Evolutionary conservation across 495 filamentous ascomycete species (phyloP), one percentile per base, ranked within the genome.

Genomic region (Podospora fimiseda): DNA sequence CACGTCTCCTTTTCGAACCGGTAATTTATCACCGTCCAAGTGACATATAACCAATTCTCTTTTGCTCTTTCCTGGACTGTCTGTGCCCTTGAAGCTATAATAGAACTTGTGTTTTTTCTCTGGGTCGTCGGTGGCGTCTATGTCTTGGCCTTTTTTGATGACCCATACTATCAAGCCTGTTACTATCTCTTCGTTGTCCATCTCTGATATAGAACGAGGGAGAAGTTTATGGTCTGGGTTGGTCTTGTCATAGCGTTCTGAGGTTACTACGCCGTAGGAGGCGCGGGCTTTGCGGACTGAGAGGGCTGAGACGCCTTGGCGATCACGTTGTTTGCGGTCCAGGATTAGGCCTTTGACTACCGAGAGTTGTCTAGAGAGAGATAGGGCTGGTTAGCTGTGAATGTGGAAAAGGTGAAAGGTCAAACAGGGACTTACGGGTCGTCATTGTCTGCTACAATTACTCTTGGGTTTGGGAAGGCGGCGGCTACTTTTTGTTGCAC

Each of bases 21-120:
- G 19, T 44, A 44, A 20, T 44, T 21, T 44, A 13, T 23, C 14
- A 22, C 6, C 0, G 19, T 22, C 42, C 14, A 9, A 8, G 18
- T 44, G 42, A 21, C 42, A 44, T 44, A 44, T 44, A 5, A 44
- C 42, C 14, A 44, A 20, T 20, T 44, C 42, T 3, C 42, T 44
- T 22, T 19, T 44, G 16, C 18, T 21, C 9, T 18, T 19, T 2
- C 39, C 39, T 8, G 39, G 39, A 16, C 20, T 15, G 2, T 42
- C 9, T 8, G 15, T 15, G n/a, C 11, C 14, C 15, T 42, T 42
- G 39, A 42, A 42, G 39, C n/a, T n/a, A n/a, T n/a, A n/a, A n/a
- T n/a, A n/a, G n/a, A n/a, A n/a, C n/a, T n/a, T n/a, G n/a, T n/a
- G n/a, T n/a, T n/a, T n/a, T n/a, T n/a, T n/a, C 9, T 14, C 13